Conservation (phyloP, 2,329 filamentous ascomycete species). For the Clarireedia homoeocarpa region DNA sequence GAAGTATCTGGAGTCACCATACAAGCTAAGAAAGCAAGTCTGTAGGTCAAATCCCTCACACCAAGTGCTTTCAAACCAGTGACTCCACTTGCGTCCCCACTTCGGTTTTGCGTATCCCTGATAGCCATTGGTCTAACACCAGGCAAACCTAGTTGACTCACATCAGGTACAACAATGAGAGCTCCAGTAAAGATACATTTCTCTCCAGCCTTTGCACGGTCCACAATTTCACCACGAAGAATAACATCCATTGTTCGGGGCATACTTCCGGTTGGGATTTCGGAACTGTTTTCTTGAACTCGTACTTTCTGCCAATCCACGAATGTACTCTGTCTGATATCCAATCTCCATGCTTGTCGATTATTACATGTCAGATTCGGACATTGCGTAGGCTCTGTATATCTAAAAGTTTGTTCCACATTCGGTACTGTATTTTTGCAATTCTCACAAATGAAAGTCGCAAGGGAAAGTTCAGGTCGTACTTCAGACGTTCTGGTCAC, state of each 20-base stretch:
- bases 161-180: slow-evolving; percentile 91
- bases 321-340: slow-evolving; percentile 94
- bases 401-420: slow-evolving; percentile 94
- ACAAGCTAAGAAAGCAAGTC: slow-evolving; percentile 91
- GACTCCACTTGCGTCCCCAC: slow-evolving; percentile 73
- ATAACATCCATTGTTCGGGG: slow-evolving; percentile 97
- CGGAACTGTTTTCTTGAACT: slow-evolving; percentile 95
- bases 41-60: slow-evolving; percentile 90
- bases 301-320: slow-evolving; percentile 99
- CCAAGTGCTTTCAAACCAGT: slow-evolving; percentile 85
- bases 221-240: slow-evolving; percentile 91
- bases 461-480: slow-evolving; percentile 82
- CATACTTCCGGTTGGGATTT: slow-evolving; percentile 98
- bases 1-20: slow-evolving; percentile 90
- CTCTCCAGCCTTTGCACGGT: slow-evolving; percentile 93
- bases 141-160: slow-evolving; percentile 87
- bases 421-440: slow-evolving; percentile 82
- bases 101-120: slow-evolving; percentile 72
- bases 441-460: slow-evolving; percentile 84
- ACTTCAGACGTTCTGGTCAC: slow-evolving; percentile 97
- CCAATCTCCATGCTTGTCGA: slow-evolving; percentile 87
- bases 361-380: slow-evolving; percentile 85
- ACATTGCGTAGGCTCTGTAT: slow-evolving; percentile 93
- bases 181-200: slow-evolving; percentile 98
- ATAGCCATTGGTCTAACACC: slow-evolving; percentile 77